phyloP scores from a whole-genome alignment of 2,329 filamentous ascomycete species.

The Cordyceps farinosa region DNA sequence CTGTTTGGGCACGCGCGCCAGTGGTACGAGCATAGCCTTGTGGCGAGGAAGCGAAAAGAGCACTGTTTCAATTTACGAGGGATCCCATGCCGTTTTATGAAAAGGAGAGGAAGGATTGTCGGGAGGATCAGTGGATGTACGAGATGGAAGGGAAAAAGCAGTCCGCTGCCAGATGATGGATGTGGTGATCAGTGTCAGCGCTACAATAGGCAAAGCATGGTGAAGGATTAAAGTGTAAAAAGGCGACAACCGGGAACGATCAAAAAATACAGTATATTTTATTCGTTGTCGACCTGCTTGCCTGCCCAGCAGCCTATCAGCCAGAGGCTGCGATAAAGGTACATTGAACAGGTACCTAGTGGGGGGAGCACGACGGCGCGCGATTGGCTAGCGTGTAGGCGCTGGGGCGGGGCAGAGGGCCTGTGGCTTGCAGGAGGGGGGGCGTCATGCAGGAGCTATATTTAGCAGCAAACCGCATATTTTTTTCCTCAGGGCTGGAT shows the following conservation, averaged over 20 bases:
- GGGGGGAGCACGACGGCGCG: not conserved
- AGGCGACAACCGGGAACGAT: no score
- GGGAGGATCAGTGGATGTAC: not conserved
- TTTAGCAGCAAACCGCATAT: slow-evolving; percentile 1
- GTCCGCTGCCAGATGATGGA: no score
- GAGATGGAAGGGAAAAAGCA: not conserved
- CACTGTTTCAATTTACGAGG: not conserved
- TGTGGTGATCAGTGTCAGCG: no score
- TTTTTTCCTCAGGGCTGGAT: not conserved
- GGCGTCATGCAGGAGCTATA: slow-evolving; percentile 7
- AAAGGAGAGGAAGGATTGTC: not conserved
- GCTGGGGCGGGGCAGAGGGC: slow-evolving; percentile 4
- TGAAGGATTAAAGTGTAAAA: no score
- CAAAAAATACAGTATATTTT: not conserved
- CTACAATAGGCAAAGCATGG: no score
- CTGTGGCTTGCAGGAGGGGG: slow-evolving; percentile 11
- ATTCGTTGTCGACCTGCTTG: not conserved
- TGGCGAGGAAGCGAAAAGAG: not conserved
- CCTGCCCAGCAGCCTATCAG: not conserved
- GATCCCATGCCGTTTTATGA: not conserved
- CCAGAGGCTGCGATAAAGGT: not conserved
- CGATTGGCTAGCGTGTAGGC: slow-evolving; percentile 9
- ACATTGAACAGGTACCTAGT: not conserved
- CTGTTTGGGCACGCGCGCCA: not conserved
- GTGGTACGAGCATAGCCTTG: not conserved